Percentiles rank a stretch among this genome's conserved stretches.
Conservation (phyloP, 495 filamentous ascomycete species). For the Terfezia boudieri region DNA sequence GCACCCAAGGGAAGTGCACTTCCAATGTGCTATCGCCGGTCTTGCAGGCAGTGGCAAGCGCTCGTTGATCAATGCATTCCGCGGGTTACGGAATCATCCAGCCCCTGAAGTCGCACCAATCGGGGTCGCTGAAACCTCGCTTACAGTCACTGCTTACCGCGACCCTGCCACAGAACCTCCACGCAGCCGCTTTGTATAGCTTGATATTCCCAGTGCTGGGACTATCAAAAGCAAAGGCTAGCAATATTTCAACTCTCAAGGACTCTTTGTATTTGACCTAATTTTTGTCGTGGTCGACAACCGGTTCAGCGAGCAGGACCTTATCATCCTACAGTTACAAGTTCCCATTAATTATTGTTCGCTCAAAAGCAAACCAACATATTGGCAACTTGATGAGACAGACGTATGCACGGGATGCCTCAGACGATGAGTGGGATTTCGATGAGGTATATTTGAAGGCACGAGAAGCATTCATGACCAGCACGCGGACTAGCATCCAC, state of each 20-base stretch:
- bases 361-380: constrained; percentile 2
- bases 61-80: constrained; percentile 10
- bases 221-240: constrained; percentile 1
- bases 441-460: background rate
- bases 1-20: background rate
- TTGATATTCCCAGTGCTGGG: constrained; percentile 11
- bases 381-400: background rate
- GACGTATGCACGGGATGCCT: background rate
- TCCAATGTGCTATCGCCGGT: constrained; percentile 9
- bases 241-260: constrained; percentile 3
- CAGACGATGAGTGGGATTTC: background rate
- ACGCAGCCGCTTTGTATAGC: constrained; percentile 3
- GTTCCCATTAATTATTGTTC: constrained; percentile 1
- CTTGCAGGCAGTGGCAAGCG: constrained; percentile 6
- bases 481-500: background rate
- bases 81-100: background rate
- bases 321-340: background rate
- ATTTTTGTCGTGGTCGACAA: constrained; percentile 5
- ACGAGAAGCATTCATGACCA: background rate
- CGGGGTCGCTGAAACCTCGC: constrained; percentile 7
- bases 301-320: background rate
- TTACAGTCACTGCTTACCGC: background rate
- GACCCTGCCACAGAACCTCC: constrained; percentile 1
- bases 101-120: background rate
- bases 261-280: constrained; percentile 10